Evolutionary conservation across 2,329 filamentous ascomycete genomes (phyloP), one percentile per base, ranked within the genome.

Genomic region (Epichloe festucae): DNA sequence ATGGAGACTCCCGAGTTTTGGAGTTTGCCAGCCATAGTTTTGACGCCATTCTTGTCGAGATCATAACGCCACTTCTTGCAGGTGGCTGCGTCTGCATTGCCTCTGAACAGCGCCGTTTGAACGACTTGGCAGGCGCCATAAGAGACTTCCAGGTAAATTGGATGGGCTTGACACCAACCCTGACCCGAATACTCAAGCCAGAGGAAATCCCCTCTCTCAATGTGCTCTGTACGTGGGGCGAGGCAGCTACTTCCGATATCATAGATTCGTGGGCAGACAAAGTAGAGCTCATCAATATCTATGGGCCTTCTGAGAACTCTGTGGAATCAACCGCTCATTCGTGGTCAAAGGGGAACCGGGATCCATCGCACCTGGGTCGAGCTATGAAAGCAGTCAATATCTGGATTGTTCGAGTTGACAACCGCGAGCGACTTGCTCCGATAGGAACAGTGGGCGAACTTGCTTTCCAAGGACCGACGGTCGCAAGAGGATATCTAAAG

Each of bases 361-460:
- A 27, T 27, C 23, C 23, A 27, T 27, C 23, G 23, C 23, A 27
- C 23, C 23, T 27, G 23, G 23, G 23, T 27, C 23, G 23, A 27
- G 23, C 23, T 27, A 27, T 27, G 2, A 27, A 27, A 27, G 23
- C 23, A 27, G 23, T 27, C 23, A 27, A 27, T 27, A 27, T 6
- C 23, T 27, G 23, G 23, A 27, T 27, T 27, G 23, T 27, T 27
- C 23, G 23, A 27, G 2, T 27, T 27, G 23, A 27, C 6, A 27
- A 27, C 23, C 23, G 23, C 23, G 23, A 65, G 65, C 2, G 67
- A 65, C 47, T 66, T 66, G 17, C 61, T 67, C 31, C 69, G 67
- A 53, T 62, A 59, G 46, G 63, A 64, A 17, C 46, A 2, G 51
- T 60, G 27, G 56, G 57, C 2, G 40, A 47, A 8, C 47, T 41